Evolutionary conservation across 2,329 filamentous ascomycete species (phyloP).

Genomic region (Chrysoporthe cubensis): DNA sequence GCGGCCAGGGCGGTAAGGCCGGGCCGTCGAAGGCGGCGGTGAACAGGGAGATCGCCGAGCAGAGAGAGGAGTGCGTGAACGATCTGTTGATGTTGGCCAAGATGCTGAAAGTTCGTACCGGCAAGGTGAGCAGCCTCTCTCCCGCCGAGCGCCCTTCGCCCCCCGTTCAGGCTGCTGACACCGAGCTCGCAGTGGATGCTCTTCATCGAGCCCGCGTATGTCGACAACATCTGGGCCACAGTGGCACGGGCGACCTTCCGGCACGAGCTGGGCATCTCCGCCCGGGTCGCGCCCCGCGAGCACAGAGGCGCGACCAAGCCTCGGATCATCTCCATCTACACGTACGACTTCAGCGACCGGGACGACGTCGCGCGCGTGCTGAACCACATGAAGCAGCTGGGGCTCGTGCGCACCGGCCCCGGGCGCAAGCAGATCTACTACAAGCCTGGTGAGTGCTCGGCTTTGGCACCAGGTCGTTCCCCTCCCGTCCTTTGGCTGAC

Average conservation of each 20-base stretch:
- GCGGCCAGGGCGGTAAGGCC: neutral
- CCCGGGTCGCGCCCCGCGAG: constrained; percentile 71
- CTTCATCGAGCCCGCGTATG: constrained; percentile 58
- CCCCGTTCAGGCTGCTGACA: neutral
- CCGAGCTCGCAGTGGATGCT: constrained; percentile 68
- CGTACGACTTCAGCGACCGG: constrained; percentile 70
- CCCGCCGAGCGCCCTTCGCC: constrained; percentile 35
- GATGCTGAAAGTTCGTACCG: constrained; percentile 59
- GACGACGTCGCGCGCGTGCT: constrained; percentile 73
- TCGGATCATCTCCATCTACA: constrained; percentile 78
- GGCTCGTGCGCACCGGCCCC: constrained; percentile 52
- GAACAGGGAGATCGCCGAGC: constrained; percentile 52
- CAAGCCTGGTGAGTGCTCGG: constrained; percentile 64
- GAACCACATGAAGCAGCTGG: constrained; percentile 62
- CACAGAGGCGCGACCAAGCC: constrained; percentile 46
- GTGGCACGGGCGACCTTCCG: constrained; percentile 70
- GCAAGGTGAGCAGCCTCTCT: constrained; percentile 59
- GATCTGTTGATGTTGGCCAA: constrained; percentile 66
- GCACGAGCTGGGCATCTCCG: constrained; percentile 70
- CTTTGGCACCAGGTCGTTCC: neutral
- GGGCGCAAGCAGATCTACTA: constrained; percentile 68
- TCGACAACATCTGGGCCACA: constrained; percentile 67
- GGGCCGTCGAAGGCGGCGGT: constrained; percentile 42
- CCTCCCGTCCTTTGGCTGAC: constrained; percentile 7
- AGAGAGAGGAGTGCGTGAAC: constrained; percentile 52